Conservation (phyloP, 116 monocot genomes). For the Zostera marina region DNA sequence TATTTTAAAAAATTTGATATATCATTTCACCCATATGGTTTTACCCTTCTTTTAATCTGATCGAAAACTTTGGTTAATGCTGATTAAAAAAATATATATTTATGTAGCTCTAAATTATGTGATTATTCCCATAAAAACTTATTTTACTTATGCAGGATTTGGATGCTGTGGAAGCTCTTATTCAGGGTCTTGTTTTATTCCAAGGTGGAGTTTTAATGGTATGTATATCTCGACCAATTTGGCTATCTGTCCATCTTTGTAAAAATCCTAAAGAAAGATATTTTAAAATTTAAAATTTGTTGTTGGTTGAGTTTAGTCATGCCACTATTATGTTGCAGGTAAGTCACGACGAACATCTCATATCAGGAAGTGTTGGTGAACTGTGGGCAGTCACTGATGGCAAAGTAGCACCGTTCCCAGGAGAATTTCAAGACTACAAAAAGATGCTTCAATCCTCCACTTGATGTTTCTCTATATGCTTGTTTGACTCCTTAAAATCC, state of each 20-base stretch:
- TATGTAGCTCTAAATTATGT: too few relatives aligned
- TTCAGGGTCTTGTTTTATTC: constrained; percentile 87
- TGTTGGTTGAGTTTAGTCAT: not conserved
- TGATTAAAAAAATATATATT: too few relatives aligned
- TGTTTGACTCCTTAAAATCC: too few relatives aligned
- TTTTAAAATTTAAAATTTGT: not conserved
- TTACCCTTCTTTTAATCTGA: too few relatives aligned
- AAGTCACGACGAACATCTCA: constrained; percentile 95
- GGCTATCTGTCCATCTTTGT: too few relatives aligned
- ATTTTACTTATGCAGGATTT: constrained; percentile 51
- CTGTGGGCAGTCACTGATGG: constrained; percentile 88
- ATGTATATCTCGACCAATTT: not conserved
- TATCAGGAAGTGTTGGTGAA: constrained; percentile 89
- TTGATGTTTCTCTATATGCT: not conserved
- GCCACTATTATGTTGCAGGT: constrained; percentile 35
- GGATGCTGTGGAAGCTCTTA: constrained; percentile 96
- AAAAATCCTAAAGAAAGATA: not conserved
- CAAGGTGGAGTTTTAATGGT: constrained; percentile 99
- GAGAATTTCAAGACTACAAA: constrained; percentile 83
- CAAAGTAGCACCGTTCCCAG: constrained; percentile 57
- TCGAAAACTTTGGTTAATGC: not conserved
- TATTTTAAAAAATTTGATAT: too few relatives aligned
- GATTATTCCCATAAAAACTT: not conserved
- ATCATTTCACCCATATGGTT: too few relatives aligned
- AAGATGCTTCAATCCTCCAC: constrained; percentile 43